Conservation (phyloP, 2,329 filamentous ascomycete species). For the Penicillium decumbens region DNA sequence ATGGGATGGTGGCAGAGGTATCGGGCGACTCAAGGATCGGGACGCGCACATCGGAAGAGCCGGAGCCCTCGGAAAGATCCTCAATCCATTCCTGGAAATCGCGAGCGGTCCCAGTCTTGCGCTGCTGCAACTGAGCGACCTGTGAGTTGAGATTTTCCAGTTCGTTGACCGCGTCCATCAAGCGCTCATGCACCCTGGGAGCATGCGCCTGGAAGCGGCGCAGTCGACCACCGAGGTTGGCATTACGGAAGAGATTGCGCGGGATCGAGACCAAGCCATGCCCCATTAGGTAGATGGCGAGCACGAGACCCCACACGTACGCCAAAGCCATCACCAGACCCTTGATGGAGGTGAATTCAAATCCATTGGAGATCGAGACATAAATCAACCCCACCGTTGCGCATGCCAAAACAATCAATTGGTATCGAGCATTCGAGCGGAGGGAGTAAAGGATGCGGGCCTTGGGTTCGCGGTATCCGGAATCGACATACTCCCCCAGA, state of each 20-base stretch:
- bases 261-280: constrained; percentile 92
- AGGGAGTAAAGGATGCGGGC: constrained; percentile 79
- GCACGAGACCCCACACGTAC: constrained; percentile 85
- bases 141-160: constrained; percentile 78
- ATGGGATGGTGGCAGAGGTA: constrained; percentile 53
- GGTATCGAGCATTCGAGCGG: constrained; percentile 81
- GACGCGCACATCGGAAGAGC: constrained; percentile 58
- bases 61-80: constrained; percentile 75
- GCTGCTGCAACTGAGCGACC: constrained; percentile 69
- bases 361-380: constrained; percentile 72
- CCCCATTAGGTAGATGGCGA: constrained; percentile 96
- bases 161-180: constrained; percentile 75
- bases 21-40: constrained; percentile 34
- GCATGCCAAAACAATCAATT: constrained; percentile 69
- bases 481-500: constrained; percentile 89
- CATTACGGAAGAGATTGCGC: constrained; percentile 70
- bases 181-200: constrained; percentile 75
- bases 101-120: constrained; percentile 71
- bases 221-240: constrained; percentile 69
- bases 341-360: constrained; percentile 69
- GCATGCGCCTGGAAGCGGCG: constrained; percentile 72
- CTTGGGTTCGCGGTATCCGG: constrained; percentile 82
- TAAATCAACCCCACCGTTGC: constrained; percentile 73
- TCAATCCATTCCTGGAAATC: constrained; percentile 93
- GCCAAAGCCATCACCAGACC: constrained; percentile 85